phyloP scores from a whole-genome alignment of 2,329 filamentous ascomycete genomes.

The Onygenales sp. region DNA sequence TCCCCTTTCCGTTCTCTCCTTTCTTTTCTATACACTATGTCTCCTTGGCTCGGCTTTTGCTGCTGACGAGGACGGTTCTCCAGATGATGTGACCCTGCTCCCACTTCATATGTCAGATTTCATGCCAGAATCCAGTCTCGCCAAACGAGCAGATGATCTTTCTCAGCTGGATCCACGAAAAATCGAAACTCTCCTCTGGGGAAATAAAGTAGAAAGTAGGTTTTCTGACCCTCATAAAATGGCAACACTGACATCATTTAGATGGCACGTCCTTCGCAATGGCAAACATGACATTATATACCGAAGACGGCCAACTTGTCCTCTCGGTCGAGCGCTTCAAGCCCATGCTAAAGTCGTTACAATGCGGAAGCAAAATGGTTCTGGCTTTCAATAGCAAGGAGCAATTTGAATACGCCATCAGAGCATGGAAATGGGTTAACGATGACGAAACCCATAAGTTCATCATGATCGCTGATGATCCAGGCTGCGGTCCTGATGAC shows the following conservation, averaged over 20 bases:
- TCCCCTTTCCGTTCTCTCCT: background rate
- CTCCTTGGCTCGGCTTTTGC: background rate
- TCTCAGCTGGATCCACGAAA: slow-evolving; percentile 2
- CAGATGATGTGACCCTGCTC: background rate
- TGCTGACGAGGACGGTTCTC: background rate
- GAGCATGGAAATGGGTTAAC: slow-evolving; percentile 5
- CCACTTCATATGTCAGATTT: slow-evolving; percentile 5
- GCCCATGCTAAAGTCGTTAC: slow-evolving; percentile 1
- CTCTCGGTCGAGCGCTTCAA: slow-evolving; percentile 3
- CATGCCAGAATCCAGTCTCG: background rate
- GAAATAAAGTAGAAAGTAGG: slow-evolving; percentile 1
- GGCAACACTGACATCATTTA: background rate
- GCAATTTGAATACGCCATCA: slow-evolving; percentile 3
- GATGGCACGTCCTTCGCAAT: slow-evolving; percentile 2
- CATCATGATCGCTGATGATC: slow-evolving; percentile 4
- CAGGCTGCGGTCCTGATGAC: slow-evolving; percentile 1
- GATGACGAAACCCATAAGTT: slow-evolving; percentile 5
- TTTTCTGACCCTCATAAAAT: background rate
- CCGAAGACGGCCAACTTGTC: background rate
- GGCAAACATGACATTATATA: slow-evolving; percentile 7
- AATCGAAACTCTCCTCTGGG: slow-evolving; percentile 2
- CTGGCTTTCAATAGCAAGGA: slow-evolving; percentile 1
- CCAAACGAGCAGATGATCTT: slow-evolving; percentile 1
- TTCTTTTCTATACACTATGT: background rate
- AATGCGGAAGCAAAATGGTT: slow-evolving; percentile 2